phyloP scores from a whole-genome alignment of 73 alveolate genomes.

The Paramecium sonneborni region DNA sequence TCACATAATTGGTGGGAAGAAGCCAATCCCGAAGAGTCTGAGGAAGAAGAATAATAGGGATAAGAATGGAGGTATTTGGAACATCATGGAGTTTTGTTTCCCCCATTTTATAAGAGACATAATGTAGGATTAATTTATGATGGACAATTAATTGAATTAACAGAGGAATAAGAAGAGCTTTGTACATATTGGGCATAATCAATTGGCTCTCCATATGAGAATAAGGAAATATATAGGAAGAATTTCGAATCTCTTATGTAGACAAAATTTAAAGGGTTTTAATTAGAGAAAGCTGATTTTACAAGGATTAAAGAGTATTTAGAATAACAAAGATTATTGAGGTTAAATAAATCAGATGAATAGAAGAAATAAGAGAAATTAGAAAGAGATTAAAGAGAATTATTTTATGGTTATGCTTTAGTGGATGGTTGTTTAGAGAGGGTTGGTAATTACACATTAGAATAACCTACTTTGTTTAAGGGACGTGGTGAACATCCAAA shows the following conservation, averaged over 20 bases:
- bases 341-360: slow-evolving; percentile 78
- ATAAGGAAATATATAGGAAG: slow-evolving; percentile 79
- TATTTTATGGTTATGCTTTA: slow-evolving; percentile 88
- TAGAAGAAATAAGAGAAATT: slow-evolving; percentile 88
- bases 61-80: slow-evolving; percentile 90
- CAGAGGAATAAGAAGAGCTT: slow-evolving; percentile 95
- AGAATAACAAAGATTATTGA: slow-evolving; percentile 79
- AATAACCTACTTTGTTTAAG: slow-evolving; percentile 98
- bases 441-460: slow-evolving; percentile 89
- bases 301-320: slow-evolving; percentile 79
- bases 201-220: slow-evolving; percentile 87
- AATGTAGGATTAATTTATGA: slow-evolving; percentile 86
- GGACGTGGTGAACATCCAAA: slow-evolving; percentile 99
- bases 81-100: slow-evolving; percentile 96
- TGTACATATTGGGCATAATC: slow-evolving; percentile 95
- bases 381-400: slow-evolving; percentile 82
- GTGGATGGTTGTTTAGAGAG: slow-evolving; percentile 96
- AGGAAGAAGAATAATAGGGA: slow-evolving; percentile 42
- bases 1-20: slow-evolving; percentile 61
- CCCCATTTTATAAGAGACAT: slow-evolving; percentile 91
- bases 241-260: slow-evolving; percentile 80
- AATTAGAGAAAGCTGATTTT: slow-evolving; percentile 89
- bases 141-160: slow-evolving; percentile 76
- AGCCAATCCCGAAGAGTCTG: slow-evolving; percentile 29
- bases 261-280: slow-evolving; percentile 13